Evolutionary conservation across 805 yeast species (phyloP), one percentile per base, ranked within the genome.

Genomic region (Naumovozyma baii): DNA sequence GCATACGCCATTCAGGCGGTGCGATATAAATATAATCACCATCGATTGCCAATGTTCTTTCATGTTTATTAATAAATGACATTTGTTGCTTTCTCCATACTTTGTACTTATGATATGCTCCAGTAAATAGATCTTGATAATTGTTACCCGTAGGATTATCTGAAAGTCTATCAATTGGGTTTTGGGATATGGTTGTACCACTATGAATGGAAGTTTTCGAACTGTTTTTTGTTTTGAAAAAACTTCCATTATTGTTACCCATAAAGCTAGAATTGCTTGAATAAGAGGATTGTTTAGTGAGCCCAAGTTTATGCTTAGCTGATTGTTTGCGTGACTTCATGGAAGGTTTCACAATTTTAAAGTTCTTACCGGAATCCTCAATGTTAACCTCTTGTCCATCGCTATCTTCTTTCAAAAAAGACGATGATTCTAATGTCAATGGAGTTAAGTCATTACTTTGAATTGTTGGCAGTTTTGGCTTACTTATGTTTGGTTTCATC

Each of bases 1-100:
- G 74, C 42, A 76, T 70, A 43, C 84, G 90, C 50, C 83, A 86
- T 5, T 87, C 80, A 0, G 96, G 96, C 51, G 63, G 62, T 4
- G 85, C 76, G 36, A 90, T 74, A 52, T 88, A 90, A 12, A 90
- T 76, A 52, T 86, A 87, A 51, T 86, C 95, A n/a, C 96, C 97
- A 60, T 90, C 97, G 30, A 90, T 75, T 1, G 92, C 87, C 25
- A 90, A 67, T 1, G 87, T 75, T 50, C 92, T 76, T 50, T 87
- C 94, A 44, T 84, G 84, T 39, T 87, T 72, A 35, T 48, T 55
- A 42, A 83, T 75, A 47, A 90, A 78, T 0, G 94, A 79, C 77
- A 81, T 74, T 17, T 87, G 88, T 51, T 88, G 90, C 43, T 92
- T 75, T 52, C 96, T 71, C 83, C 86, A 84, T 0, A 90, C 94